Evolutionary conservation across 2,329 filamentous ascomycete species (phyloP).

Genomic region (Neospermospora avenae): DNA sequence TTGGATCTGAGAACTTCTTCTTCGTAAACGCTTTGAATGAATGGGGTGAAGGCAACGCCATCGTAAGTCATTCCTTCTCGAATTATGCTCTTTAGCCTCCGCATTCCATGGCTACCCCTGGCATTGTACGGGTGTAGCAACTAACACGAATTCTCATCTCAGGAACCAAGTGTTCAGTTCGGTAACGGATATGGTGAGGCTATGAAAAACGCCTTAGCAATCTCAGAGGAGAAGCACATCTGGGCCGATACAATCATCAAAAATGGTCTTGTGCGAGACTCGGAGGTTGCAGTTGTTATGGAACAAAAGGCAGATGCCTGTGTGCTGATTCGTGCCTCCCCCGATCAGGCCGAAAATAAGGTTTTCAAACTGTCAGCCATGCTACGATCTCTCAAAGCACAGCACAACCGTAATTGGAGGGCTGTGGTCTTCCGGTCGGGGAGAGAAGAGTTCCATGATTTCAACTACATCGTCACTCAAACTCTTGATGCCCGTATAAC

Average conservation of each 20-base stretch:
- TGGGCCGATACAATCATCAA: slow-evolving; percentile 7
- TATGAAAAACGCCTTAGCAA: slow-evolving; percentile 12
- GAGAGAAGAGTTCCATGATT: not conserved
- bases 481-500: slow-evolving; percentile 8
- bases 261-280: not conserved
- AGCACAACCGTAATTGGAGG: slow-evolving; percentile 12
- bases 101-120: no score
- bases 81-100: no score
- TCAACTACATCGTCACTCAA: not conserved
- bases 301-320: slow-evolving; percentile 6
- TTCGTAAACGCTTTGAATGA: slow-evolving; percentile 17
- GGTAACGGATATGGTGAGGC: slow-evolving; percentile 14
- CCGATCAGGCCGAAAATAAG: not conserved
- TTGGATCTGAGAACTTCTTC: slow-evolving; percentile 17
- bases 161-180: slow-evolving; percentile 15
- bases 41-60: slow-evolving; percentile 15
- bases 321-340: slow-evolving; percentile 7
- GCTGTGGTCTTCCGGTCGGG: slow-evolving; percentile 2
- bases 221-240: slow-evolving; percentile 9
- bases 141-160: not conserved
- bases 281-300: not conserved
- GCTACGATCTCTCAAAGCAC: slow-evolving; percentile 13
- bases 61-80: not conserved
- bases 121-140: not conserved
- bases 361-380: slow-evolving; percentile 13